A percentile compares a stretch with the other conserved stretches of the same genome.
Conservation (phyloP, 352 stramenopile species). For the Phytophthora melonis region DNA sequence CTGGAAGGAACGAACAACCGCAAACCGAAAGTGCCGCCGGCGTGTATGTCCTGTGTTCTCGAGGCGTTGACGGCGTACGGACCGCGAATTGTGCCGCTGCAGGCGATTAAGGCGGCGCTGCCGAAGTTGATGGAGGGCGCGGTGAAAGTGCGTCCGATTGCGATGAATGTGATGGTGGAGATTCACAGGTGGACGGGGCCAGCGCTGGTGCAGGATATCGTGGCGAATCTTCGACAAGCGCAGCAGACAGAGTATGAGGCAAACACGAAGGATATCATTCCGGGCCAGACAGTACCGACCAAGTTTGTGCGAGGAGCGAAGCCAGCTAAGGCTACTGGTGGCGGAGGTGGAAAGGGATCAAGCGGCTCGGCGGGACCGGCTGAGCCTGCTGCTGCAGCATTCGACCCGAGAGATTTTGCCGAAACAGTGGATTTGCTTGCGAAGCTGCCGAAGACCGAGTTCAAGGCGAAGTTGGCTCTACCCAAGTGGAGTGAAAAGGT, state of each 20-base stretch:
- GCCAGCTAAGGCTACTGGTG: constrained; percentile 26
- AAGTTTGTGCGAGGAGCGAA: constrained; percentile 80
- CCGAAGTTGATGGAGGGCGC: constrained; percentile 82
- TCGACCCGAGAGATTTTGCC: constrained; percentile 87
- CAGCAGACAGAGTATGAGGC: constrained; percentile 88
- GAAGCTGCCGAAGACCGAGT: constrained; percentile 84
- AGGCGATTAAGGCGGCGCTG: constrained; percentile 73
- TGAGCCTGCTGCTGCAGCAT: constrained; percentile 35
- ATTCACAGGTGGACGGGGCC: constrained; percentile 86
- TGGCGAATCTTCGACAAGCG: constrained; percentile 79
- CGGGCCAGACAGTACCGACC: constrained; percentile 70
- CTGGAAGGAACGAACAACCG: constrained; percentile 90
- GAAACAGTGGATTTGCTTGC: constrained; percentile 87
- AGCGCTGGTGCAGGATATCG: constrained; percentile 79
- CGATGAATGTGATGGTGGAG: constrained; percentile 82
- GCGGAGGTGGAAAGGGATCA: constrained; percentile 22
- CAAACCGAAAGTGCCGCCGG: constrained; percentile 87
- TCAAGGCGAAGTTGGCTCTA: constrained; percentile 74
- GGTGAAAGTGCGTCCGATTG: constrained; percentile 83
- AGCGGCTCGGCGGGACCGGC: constrained; percentile 8
- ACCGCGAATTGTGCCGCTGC: constrained; percentile 74
- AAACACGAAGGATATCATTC: constrained; percentile 76
- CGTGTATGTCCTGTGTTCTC: constrained; percentile 69
- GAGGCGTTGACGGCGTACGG: constrained; percentile 85
- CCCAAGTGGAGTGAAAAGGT: constrained; percentile 92